Conservation (phyloP, 139 green algal species). For the Gonium pectorale region DNA sequence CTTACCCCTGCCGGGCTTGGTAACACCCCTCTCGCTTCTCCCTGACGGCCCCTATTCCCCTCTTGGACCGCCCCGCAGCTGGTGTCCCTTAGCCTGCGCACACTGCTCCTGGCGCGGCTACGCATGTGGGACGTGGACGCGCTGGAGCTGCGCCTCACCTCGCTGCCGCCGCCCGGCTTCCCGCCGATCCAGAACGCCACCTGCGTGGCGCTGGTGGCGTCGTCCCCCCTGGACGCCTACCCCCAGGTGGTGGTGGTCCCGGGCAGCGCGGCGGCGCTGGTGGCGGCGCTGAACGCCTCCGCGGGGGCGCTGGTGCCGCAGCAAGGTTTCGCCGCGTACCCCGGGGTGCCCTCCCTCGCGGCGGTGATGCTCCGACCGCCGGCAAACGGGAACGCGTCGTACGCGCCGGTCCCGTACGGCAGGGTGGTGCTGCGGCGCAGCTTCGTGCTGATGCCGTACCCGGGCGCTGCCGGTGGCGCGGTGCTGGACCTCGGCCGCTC, state of each 20-base stretch:
- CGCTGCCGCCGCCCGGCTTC: not conserved
- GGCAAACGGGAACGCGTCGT: not conserved
- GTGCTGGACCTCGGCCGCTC: not conserved
- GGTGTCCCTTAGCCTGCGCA: too few species aligned
- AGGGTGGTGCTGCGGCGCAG: conserved; percentile 8
- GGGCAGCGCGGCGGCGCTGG: not conserved
- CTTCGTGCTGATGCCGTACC: not conserved
- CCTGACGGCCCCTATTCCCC: too few species aligned
- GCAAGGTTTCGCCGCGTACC: not conserved
- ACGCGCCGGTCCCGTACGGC: conserved; percentile 20
- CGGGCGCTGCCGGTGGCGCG: not conserved
- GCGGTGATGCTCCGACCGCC: conserved; percentile 4
- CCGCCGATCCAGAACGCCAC: not conserved
- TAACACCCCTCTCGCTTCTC: too few species aligned
- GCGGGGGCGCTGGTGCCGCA: not conserved
- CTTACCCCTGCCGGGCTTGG: too few species aligned
- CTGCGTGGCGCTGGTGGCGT: not conserved
- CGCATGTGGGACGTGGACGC: too few species aligned
- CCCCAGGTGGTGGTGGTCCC: conserved; percentile 11
- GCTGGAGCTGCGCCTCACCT: conserved; percentile 3
- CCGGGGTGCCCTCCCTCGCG: not conserved
- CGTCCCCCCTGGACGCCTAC: conserved; percentile 12
- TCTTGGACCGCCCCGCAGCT: too few species aligned
- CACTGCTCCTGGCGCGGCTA: too few species aligned
- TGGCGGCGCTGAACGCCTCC: not conserved